These are phyloP conservation scores for Tetrahymena malaccensis DNA, from an alignment of 73 alveolate genomes.

Conservation along the genomic window DNA sequence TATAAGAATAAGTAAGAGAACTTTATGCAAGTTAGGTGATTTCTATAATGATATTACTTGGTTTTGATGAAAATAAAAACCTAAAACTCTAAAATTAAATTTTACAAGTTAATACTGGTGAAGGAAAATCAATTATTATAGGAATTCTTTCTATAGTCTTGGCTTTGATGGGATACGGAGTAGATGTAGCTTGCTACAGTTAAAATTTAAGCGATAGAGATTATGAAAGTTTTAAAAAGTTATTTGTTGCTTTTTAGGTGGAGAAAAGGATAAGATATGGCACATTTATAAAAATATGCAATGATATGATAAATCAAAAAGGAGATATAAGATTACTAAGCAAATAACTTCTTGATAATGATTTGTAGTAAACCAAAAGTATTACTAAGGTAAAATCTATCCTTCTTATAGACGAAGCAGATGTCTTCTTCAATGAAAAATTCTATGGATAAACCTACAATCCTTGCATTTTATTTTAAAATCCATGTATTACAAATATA, in stretches of 20 bases:
- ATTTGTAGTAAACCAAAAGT: neutral
- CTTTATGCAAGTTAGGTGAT: neutral
- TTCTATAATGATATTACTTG: neutral
- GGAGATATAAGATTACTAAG: neutral
- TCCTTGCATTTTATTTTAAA: neutral
- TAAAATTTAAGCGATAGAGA: constrained; percentile 37
- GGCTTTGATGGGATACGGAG: constrained; percentile 39
- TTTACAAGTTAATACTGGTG: constrained; percentile 45
- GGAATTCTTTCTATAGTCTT: constrained; percentile 37
- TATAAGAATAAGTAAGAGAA: too few species aligned
- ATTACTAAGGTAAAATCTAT: neutral
- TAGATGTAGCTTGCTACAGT: constrained; percentile 27
- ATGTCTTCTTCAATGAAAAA: constrained; percentile 31
- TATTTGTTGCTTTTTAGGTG: neutral
- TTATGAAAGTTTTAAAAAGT: neutral
- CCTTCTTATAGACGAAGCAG: constrained; percentile 50
- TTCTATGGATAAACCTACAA: constrained; percentile 36
- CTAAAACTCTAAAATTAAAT: constrained; percentile 13
- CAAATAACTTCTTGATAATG: neutral
- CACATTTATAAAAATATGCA: neutral
- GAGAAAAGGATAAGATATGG: neutral
- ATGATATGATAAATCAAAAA: neutral
- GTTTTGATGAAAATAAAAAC: neutral
- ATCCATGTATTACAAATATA: neutral
- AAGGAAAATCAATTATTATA: constrained; percentile 43